Evolutionary conservation across 2,329 filamentous ascomycete genomes (phyloP), one percentile per base, ranked within the genome.

Genomic region (Colletotrichum paranaense): DNA sequence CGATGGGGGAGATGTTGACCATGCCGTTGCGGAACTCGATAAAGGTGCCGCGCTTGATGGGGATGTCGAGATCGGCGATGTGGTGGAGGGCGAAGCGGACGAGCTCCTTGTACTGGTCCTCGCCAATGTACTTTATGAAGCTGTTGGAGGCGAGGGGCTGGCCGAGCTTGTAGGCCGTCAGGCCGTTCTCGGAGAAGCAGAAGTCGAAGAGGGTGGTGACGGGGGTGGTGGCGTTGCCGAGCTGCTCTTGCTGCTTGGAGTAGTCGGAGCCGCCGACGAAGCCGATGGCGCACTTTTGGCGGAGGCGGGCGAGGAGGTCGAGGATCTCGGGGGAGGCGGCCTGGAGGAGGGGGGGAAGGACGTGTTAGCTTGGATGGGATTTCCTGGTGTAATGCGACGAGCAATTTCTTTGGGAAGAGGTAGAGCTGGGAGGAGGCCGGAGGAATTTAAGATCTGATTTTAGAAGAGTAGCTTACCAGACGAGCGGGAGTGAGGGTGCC

Each of bases 151-250:
- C 88, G 71, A 98, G 90, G 68, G 90, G 88, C 82, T 92, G 84
- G 79, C 96, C 97, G 80, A 95, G 86, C 80, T 95, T 95, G 88
- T 90, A 97, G 56, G 96, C 97, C 1, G 94, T 97, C 77, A 99
- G 91, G 12, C 97, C 97, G 86, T 99, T 99, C 87, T 99, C 97
- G 72, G 95, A 88, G 87, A 99, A 99, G 90, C 93, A 97, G 87
- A 94, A 99, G 88, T 99, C 97, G 88, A 99, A 99, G 79, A 98
- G 92, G 75, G 91, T 88, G 65, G 92, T 95, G 74, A 98, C 96
- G 77, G 92, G 88, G 32, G 85, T 83, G 71, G 89, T 82, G 4
- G 90, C 81, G 67, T 79, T 89, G 82, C 95, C 95, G 75, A 98
- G 90, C 86, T 98, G 96, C 85, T 98, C 97, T 85, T 98, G 95